Evolutionary conservation across 2,329 filamentous ascomycete genomes (phyloP).

Genomic region (Colletotrichum cordylinicola): DNA sequence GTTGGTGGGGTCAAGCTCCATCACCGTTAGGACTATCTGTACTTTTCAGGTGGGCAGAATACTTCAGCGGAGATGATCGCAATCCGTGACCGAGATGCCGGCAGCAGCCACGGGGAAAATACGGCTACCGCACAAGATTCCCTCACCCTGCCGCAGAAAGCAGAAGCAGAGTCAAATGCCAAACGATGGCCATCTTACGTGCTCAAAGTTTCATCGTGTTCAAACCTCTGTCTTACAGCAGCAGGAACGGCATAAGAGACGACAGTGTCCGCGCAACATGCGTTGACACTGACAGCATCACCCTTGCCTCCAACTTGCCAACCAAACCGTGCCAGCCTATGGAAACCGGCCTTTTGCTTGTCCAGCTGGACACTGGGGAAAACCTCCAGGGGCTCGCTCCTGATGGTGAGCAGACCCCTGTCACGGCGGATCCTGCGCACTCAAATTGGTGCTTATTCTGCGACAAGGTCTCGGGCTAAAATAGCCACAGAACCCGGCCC

Average conservation of each 20-base stretch:
- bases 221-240: neutral
- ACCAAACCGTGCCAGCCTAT: neutral
- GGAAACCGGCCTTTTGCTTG: neutral
- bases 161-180: neutral
- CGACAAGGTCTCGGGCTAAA: constrained; percentile 17
- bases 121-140: neutral
- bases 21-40: neutral
- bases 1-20: constrained; percentile 8
- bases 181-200: neutral
- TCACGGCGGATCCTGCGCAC: neutral
- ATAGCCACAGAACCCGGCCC: constrained; percentile 12
- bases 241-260: neutral
- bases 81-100: constrained; percentile 17
- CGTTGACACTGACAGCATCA: neutral
- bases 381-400: neutral
- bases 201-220: neutral
- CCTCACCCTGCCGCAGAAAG: neutral
- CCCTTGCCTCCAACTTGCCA: neutral
- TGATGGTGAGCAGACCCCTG: neutral
- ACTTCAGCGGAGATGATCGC: constrained; percentile 15
- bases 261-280: neutral
- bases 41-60: constrained; percentile 4
- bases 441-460: constrained; percentile 12
- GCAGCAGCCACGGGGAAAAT: neutral
- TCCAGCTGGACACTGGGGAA: neutral